phyloP scores from a whole-genome alignment of 108 stramenopile genomes.

The Cyclotella choctawhatcheeana region DNA sequence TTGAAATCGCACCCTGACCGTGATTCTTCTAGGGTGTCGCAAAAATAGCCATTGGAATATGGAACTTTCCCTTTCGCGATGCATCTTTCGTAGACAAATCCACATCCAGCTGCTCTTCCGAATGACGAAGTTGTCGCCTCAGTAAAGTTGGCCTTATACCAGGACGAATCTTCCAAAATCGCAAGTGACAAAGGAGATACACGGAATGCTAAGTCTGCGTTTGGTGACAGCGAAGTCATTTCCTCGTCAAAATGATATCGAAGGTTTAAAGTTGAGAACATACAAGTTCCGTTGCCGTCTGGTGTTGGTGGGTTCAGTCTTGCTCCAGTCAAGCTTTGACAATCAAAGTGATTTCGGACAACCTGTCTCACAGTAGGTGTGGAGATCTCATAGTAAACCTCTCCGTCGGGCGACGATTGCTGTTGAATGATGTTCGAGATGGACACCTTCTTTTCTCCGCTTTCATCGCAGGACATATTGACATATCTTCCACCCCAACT shows the following conservation, averaged over 20 bases:
- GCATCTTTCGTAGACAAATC: conserved; percentile 70
- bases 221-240: conserved; percentile 48
- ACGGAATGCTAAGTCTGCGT: conserved; percentile 28
- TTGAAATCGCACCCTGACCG: conserved; percentile 39
- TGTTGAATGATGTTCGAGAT: conserved; percentile 43
- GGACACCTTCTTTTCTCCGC: conserved; percentile 6
- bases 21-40: conserved; percentile 18
- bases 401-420: conserved; percentile 12
- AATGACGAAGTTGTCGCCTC: conserved; percentile 58
- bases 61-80: conserved; percentile 62
- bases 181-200: conserved; percentile 76
- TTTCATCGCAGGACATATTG: conserved; percentile 24
- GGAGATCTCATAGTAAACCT: conserved; percentile 59
- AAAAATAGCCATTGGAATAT: conserved; percentile 32
- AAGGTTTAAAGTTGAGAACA: conserved; percentile 68
- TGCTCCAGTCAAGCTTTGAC: conserved; percentile 72
- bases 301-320: conserved; percentile 51
- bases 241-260: conserved; percentile 82
- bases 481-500: conserved; percentile 41
- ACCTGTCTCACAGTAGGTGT: conserved; percentile 74
- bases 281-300: conserved; percentile 36
- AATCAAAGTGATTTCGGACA: conserved; percentile 83
- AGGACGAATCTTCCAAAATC: conserved; percentile 78
- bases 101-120: conserved; percentile 80
- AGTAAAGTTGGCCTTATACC: conserved; percentile 80